phyloP scores from a whole-genome alignment of 257 asterid genomes.

The Solanum arcanum region DNA sequence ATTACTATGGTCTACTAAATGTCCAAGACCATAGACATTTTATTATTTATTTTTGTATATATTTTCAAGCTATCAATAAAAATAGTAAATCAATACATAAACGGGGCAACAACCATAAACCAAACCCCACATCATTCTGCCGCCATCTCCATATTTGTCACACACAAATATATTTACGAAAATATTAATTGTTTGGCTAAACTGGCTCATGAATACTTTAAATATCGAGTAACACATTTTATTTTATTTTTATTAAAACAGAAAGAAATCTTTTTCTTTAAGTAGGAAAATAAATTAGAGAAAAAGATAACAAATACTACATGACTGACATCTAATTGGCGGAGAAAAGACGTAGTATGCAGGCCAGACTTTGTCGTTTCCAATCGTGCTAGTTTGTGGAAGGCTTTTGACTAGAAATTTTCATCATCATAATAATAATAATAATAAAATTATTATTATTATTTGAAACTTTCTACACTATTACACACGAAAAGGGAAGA shows the following conservation, averaged over 20 bases:
- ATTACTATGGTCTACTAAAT: background rate
- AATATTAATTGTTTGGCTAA: background rate
- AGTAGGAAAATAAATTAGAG: background rate
- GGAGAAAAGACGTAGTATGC: background rate
- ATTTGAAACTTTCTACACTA: background rate
- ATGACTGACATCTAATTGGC: background rate
- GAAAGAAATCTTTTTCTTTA: no score
- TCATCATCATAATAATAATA: background rate
- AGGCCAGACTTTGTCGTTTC: background rate
- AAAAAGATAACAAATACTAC: background rate
- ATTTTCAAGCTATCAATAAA: no score
- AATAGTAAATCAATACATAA: no score
- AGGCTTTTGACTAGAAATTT: background rate
- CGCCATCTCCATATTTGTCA: background rate
- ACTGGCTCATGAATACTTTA: background rate
- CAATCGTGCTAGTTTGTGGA: background rate
- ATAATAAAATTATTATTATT: background rate
- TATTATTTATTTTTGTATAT: no score
- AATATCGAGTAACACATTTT: background rate
- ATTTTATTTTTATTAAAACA: background rate
- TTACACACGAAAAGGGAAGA: background rate
- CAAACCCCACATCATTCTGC: background rate
- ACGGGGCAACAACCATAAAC: no score
- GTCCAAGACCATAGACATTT: no score
- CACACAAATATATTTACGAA: background rate